Base-by-base conservation (phyloP, 2,329 filamentous ascomycete species). In the Colletotrichum theobromicola region DNA sequence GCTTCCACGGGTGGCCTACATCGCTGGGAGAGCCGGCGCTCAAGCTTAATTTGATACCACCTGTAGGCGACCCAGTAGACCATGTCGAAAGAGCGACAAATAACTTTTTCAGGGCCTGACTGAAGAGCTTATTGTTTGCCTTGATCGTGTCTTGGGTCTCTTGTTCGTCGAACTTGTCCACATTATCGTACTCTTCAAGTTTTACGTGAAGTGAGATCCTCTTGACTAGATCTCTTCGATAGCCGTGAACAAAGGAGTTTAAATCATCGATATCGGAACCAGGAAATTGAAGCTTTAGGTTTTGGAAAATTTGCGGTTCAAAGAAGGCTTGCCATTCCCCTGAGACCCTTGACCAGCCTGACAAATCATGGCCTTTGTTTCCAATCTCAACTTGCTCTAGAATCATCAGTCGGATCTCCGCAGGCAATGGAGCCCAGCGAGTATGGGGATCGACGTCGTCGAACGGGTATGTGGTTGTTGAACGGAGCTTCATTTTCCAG, bases 321-420 rank as follows among this genome's bases (percentile, higher is more conserved):
- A 70, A 70, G 58, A 64, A 64, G 24, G 58, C 42, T 64, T 64
- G 58, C 58, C 42, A 70, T 55, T 70, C 67, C 57, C 58, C 55
- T 4, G 37, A 64, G 21, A 70, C 42, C 4, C 28, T 64, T 55
- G 58, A 7, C 42, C 30, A 70, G 13, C 26, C 18, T 13, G 34
- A 58, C 34, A 66, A 60, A 18, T 50, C 10, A 46, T 70, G 61
- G 7, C 26, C 26, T 60, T 46, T 46, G 2, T 35, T 5, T 50
- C 15, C 50, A 4, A 57, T 24, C 32, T 60, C 46, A 30, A 46
- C 24, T 34, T 46, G 24, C 34, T 64, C 34, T 6, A 70, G 26
- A 46, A 60, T 35, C 50, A 60, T 60, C 50, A 58, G 61, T 46
- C 61, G 46, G 58, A 70, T 46, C 57, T 70, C 67, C 16, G 46